Percentiles rank a stretch among this genome's conserved stretches.
These are phyloP conservation scores for Diaporthe sp. DNA, from an alignment of 2,329 filamentous ascomycete species.

Conservation along the genomic window DNA sequence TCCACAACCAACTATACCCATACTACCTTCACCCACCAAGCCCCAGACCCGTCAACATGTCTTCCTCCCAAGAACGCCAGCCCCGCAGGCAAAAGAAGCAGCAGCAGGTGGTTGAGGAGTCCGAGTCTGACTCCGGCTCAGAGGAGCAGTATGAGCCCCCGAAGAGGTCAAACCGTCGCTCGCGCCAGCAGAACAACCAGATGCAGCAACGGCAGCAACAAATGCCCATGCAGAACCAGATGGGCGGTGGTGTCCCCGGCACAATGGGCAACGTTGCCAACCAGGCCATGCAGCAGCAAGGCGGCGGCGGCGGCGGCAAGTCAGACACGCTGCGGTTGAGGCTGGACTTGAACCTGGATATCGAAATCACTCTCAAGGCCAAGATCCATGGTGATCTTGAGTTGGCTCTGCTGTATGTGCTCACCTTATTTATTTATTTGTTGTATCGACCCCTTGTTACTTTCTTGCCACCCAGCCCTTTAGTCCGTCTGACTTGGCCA, in stretches of 20 bases:
- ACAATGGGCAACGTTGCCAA: slow-evolving; percentile 53
- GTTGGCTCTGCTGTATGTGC: slow-evolving; percentile 71
- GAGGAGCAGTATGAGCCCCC: slow-evolving; percentile 43
- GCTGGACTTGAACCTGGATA: slow-evolving; percentile 83
- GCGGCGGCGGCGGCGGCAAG: slow-evolving; percentile 51
- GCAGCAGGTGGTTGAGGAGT: slow-evolving; percentile 45
- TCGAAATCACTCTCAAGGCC: slow-evolving; percentile 88
- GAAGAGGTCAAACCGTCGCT: slow-evolving; percentile 41
- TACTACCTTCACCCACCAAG: slow-evolving; percentile 35
- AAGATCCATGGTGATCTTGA: slow-evolving; percentile 88
- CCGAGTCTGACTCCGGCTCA: slow-evolving; percentile 47
- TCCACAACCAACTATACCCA: not conserved
- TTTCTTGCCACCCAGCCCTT: slow-evolving; percentile 23
- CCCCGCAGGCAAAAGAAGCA: slow-evolving; percentile 42
- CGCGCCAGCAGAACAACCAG: slow-evolving; percentile 39
- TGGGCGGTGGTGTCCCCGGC: slow-evolving; percentile 52
- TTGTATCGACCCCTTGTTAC: slow-evolving; percentile 8
- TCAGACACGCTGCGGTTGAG: slow-evolving; percentile 78
- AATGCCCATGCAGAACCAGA: slow-evolving; percentile 50
- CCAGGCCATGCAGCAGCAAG: slow-evolving; percentile 47
- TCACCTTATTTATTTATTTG: slow-evolving; percentile 12
- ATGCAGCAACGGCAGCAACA: slow-evolving; percentile 45
- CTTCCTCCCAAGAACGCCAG: slow-evolving; percentile 47
- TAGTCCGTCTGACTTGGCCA: no score
- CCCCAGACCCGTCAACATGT: slow-evolving; percentile 37